Conservation (phyloP, 495 filamentous ascomycete genomes). For the Cryomyces antarcticus region DNA sequence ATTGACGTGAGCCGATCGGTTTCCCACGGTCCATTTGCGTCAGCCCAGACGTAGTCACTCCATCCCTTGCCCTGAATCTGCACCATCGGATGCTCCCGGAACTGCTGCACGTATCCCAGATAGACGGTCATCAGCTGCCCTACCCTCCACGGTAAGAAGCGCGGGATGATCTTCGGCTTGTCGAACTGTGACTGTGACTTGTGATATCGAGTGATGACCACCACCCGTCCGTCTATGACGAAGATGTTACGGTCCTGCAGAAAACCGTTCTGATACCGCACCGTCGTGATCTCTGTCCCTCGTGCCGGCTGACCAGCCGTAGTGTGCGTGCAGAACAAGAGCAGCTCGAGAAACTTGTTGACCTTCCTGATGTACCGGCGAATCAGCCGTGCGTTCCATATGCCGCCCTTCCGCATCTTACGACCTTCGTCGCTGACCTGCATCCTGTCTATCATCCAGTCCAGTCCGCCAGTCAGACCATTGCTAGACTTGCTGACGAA, state of each 20-base stretch:
- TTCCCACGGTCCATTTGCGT: conserved; percentile 1
- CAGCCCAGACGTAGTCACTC: conserved; percentile 1
- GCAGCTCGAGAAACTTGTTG: conserved; percentile 1
- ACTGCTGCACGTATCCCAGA: conserved; percentile 1
- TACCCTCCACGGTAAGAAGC: conserved; percentile 1
- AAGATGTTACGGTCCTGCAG: conserved; percentile 1
- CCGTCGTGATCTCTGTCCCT: too few relatives aligned
- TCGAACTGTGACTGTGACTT: conserved; percentile 2
- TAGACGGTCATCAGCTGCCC: conserved; percentile 1
- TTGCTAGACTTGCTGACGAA: neutral
- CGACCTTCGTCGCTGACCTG: neutral
- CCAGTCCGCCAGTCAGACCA: neutral
- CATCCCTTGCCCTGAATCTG: neutral
- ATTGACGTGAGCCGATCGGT: conserved; percentile 1
- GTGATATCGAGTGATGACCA: conserved; percentile 2
- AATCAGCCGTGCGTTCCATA: neutral
- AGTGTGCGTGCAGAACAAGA: too few relatives aligned
- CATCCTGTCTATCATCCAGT: neutral
- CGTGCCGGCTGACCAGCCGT: too few relatives aligned
- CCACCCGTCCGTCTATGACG: conserved; percentile 1
- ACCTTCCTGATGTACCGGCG: neutral
- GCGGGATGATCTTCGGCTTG: conserved; percentile 4
- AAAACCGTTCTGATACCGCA: neutral
- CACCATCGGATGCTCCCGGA: neutral
- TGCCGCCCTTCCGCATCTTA: neutral